phyloP scores from a whole-genome alignment of 139 green algal species.

The Chlamydomonas sphaeroides region DNA sequence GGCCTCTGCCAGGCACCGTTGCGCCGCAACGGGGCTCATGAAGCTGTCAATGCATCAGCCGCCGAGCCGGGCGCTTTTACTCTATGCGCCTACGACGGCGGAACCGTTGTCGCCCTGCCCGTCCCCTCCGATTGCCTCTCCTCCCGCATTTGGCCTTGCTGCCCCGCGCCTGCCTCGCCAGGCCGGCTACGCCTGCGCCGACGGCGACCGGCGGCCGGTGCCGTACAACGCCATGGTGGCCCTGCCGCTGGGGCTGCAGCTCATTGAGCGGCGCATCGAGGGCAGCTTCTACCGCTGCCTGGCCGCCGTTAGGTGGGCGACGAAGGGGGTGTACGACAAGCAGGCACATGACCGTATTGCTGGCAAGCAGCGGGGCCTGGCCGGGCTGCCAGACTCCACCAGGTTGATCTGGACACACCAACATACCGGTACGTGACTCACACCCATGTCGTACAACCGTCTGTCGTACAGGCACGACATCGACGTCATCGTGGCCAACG shows the following conservation, averaged over 20 bases:
- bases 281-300: conserved; percentile 28
- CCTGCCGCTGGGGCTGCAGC: conserved; percentile 16
- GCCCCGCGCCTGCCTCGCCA: no score
- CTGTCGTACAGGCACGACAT: conserved; percentile 21
- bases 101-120: no score
- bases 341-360: neutral
- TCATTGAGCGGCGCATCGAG: neutral
- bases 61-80: no score
- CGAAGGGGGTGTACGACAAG: neutral
- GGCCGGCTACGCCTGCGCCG: conserved; percentile 7
- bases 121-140: no score
- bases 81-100: no score
- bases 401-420: no score
- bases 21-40: no score
- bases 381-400: no score
- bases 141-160: no score
- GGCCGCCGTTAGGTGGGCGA: conserved; percentile 6
- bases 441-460: neutral
- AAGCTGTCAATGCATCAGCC: no score
- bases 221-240: conserved; percentile 38
- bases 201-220: conserved; percentile 27
- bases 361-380: no score
- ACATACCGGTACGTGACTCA: neutral
- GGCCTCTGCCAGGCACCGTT: no score
- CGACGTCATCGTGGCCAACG: conserved; percentile 14